phyloP scores from a whole-genome alignment of 2,329 filamentous ascomycete species.

The Fusarium dimerum region DNA sequence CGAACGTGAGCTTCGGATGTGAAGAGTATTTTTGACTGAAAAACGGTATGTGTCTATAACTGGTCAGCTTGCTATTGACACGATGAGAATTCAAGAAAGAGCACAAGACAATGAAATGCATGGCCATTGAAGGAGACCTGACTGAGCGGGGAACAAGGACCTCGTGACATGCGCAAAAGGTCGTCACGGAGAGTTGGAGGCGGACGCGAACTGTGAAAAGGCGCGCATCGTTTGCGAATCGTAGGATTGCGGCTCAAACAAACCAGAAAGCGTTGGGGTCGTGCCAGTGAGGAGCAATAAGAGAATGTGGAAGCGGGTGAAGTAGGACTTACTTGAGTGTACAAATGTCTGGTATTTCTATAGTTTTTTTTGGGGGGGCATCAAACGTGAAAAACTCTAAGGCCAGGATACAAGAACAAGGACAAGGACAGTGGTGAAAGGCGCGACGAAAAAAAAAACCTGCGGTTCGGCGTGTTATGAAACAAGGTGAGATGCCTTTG shows the following conservation, averaged over 20 bases:
- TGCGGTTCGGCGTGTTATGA: constrained; percentile 3
- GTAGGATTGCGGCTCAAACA: neutral
- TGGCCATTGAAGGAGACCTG: constrained; percentile 5
- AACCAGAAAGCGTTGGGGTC: neutral
- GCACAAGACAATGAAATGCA: constrained; percentile 12
- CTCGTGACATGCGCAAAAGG: constrained; percentile 12
- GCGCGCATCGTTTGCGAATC: constrained; percentile 2
- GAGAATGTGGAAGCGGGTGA: constrained; percentile 3
- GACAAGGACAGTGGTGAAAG: constrained; percentile 7
- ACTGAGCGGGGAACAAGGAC: constrained; percentile 15
- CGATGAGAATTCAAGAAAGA: constrained; percentile 14
- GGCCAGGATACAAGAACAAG: constrained; percentile 11
- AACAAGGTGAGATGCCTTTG: constrained; percentile 18
- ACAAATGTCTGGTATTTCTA: constrained; percentile 32
- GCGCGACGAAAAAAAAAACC: constrained; percentile 17
- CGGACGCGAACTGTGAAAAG: constrained; percentile 2
- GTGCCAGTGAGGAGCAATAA: constrained; percentile 8
- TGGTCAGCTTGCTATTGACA: constrained; percentile 22
- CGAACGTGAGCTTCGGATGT: constrained; percentile 12
- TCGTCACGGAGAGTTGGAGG: constrained; percentile 12
- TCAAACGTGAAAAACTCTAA: constrained; percentile 31
- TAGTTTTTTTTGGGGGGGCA: constrained; percentile 18
- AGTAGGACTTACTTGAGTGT: constrained; percentile 24
- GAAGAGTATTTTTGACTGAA: constrained; percentile 15
- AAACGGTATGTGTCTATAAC: constrained; percentile 22